Evolutionary conservation across 2,329 filamentous ascomycete species (phyloP).

Genomic region (Leptographium lundbergii): DNA sequence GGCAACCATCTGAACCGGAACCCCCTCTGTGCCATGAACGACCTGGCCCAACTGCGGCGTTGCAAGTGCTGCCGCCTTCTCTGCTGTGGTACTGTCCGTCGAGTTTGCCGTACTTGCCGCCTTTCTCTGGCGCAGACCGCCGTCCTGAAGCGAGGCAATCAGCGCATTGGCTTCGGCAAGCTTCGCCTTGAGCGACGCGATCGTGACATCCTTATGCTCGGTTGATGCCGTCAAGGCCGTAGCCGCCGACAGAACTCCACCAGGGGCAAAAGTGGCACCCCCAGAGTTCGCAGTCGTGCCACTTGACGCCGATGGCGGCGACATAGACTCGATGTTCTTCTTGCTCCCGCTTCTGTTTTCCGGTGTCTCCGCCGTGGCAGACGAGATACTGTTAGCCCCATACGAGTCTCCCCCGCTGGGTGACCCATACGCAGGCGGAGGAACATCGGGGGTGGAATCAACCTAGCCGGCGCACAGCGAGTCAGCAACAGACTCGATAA

Average conservation of each 20-base stretch:
- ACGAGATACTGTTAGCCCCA: constrained; percentile 9
- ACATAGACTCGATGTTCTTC: constrained; percentile 8
- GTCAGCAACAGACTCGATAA: background rate
- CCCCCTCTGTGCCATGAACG: constrained; percentile 54
- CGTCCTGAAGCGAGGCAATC: constrained; percentile 58
- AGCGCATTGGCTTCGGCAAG: constrained; percentile 56
- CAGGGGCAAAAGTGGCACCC: background rate
- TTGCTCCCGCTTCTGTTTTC: constrained; percentile 8
- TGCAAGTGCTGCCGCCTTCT: constrained; percentile 22
- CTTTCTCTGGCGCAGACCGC: constrained; percentile 71
- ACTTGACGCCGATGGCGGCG: background rate
- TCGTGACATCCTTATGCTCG: constrained; percentile 10
- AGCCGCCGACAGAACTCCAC: background rate
- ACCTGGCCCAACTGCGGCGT: constrained; percentile 36
- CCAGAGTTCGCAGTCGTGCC: background rate
- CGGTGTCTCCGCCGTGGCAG: background rate
- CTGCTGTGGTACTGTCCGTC: constrained; percentile 25
- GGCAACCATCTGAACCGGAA: constrained; percentile 77
- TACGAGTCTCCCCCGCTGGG: constrained; percentile 15
- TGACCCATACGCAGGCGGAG: constrained; percentile 20
- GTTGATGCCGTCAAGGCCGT: background rate
- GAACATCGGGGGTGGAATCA: constrained; percentile 20
- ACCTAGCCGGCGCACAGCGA: constrained; percentile 10
- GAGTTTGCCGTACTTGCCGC: constrained; percentile 20
- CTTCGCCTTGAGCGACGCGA: constrained; percentile 18